These are phyloP conservation scores for Nakazawaea holstii DNA, from an alignment of 805 yeast genomes.

Conservation along the genomic window DNA sequence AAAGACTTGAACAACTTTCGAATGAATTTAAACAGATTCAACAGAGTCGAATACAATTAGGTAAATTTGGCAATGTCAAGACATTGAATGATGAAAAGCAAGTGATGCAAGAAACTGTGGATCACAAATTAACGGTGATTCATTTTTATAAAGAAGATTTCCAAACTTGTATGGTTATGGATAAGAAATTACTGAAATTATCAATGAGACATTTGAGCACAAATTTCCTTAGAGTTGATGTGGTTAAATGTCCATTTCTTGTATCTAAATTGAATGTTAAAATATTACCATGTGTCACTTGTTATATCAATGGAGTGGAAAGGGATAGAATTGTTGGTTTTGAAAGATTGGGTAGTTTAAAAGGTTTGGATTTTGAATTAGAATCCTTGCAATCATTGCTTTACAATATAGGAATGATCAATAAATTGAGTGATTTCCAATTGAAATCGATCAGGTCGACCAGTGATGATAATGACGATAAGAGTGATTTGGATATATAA, in stretches of 20 bases:
- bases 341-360: conserved; percentile 42
- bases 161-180: conserved; percentile 55
- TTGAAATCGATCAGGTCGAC: not conserved
- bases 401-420: conserved; percentile 26
- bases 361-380: conserved; percentile 39
- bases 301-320: conserved; percentile 58
- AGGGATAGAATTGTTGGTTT: conserved; percentile 62
- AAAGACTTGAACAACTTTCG: conserved; percentile 53
- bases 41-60: conserved; percentile 14
- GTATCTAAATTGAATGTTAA: conserved; percentile 57
- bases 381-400: conserved; percentile 43
- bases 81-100: conserved; percentile 46
- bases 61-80: conserved; percentile 37
- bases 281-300: conserved; percentile 65
- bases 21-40: conserved; percentile 33
- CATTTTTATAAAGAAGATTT: conserved; percentile 64
- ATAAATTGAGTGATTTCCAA: conserved; percentile 23
- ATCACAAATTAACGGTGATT: conserved; percentile 38
- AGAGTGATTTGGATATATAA: conserved; percentile 33
- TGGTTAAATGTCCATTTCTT: conserved; percentile 66
- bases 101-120: conserved; percentile 46
- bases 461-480: conserved; percentile 23
- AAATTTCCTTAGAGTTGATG: conserved; percentile 50
- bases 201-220: conserved; percentile 56
- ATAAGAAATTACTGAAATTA: conserved; percentile 35